Evolutionary conservation across 2,329 filamentous ascomycete species (phyloP).

Genomic region (Ophiostoma pallidulum): DNA sequence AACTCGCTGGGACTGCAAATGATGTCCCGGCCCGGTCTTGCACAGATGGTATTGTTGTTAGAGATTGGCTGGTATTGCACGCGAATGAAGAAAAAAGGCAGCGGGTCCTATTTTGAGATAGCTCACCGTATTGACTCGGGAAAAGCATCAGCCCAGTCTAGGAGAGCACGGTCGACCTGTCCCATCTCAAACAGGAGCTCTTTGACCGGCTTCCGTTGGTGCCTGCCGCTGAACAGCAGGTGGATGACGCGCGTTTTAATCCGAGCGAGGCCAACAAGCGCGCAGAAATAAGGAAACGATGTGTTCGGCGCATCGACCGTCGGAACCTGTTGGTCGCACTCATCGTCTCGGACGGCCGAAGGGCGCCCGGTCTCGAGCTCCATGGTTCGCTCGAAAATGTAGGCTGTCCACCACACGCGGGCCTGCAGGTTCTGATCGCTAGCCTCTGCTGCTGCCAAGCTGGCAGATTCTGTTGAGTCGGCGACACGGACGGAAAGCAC

Average conservation of each 20-base stretch:
- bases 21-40: conserved; percentile 7
- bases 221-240: conserved; percentile 2
- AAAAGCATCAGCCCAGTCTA: conserved; percentile 11
- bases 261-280: conserved; percentile 3
- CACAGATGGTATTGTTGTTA: no score
- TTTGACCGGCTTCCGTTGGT: background rate
- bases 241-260: conserved; percentile 4
- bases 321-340: conserved; percentile 3
- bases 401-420: conserved; percentile 9
- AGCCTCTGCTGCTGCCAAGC: no score
- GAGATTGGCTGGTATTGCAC: no score
- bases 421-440: no score
- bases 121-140: conserved; percentile 3
- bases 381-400: conserved; percentile 10
- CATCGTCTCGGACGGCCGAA: conserved; percentile 9
- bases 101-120: background rate
- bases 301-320: no score
- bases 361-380: conserved; percentile 11
- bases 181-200: conserved; percentile 10
- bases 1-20: conserved; percentile 6
- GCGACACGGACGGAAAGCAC: background rate
- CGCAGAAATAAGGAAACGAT: conserved; percentile 1
- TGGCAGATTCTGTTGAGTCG: background rate
- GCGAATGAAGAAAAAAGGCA: no score
- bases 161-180: conserved; percentile 7